Evolutionary conservation across 768 basidiomycete genomes (phyloP).

Genomic region (Suillus hirtellus): DNA sequence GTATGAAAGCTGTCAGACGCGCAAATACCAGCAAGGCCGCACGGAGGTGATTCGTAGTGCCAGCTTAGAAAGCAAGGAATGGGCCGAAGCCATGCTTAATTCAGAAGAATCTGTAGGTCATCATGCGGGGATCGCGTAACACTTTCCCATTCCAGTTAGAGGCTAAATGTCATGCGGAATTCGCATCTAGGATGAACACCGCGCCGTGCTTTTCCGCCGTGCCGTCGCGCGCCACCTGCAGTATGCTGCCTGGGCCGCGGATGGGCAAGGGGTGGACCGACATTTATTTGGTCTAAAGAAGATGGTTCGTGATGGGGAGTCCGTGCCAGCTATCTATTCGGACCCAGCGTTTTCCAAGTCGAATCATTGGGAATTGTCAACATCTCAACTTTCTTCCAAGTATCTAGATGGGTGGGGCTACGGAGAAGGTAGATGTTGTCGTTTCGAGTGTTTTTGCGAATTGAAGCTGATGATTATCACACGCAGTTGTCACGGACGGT

Average conservation of each 20-base stretch:
- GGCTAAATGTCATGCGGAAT: not conserved
- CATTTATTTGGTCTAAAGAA: constrained; percentile 94
- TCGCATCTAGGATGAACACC: constrained; percentile 47
- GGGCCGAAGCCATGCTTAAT: constrained; percentile 88
- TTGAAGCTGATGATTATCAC: not conserved
- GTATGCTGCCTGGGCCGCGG: constrained; percentile 89
- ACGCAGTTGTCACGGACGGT: constrained; percentile 83
- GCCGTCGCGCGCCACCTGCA: constrained; percentile 84
- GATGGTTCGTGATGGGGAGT: constrained; percentile 71
- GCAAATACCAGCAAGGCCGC: constrained; percentile 86
- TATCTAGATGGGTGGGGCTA: constrained; percentile 97
- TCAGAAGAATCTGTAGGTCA: constrained; percentile 45
- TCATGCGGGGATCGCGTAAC: constrained; percentile 6
- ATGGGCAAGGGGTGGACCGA: constrained; percentile 92
- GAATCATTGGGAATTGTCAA: constrained; percentile 91
- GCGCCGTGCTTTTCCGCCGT: constrained; percentile 66
- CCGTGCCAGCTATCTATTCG: constrained; percentile 68
- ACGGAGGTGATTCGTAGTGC: constrained; percentile 94
- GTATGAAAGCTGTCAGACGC: constrained; percentile 94
- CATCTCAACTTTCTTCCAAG: constrained; percentile 78
- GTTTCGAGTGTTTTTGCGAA: not conserved
- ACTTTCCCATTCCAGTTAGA: constrained; percentile 5
- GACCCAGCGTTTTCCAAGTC: constrained; percentile 71
- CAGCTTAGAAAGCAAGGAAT: constrained; percentile 79
- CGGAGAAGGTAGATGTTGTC: constrained; percentile 70